Conservation (phyloP, 768 basidiomycete species). For the Lactarius quietus region DNA sequence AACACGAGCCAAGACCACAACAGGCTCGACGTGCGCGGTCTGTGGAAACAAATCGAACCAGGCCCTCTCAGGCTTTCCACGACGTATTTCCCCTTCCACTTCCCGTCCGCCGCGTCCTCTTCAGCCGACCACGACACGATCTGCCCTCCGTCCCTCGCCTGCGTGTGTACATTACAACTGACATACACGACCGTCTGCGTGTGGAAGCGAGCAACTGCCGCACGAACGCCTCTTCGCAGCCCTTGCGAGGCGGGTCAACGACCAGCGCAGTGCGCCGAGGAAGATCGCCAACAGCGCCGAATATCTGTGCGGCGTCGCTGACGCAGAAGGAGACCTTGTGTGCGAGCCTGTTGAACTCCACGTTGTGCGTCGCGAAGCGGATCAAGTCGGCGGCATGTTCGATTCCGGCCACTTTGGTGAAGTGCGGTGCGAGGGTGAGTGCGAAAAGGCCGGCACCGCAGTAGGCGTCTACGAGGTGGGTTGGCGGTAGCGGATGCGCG, state of each 20-base stretch:
- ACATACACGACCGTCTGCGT: background rate
- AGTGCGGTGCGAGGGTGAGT: too few relatives aligned
- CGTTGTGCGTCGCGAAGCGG: background rate
- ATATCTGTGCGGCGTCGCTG: too few relatives aligned
- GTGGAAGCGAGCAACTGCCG: background rate
- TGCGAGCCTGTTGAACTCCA: background rate
- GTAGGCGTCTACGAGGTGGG: too few relatives aligned
- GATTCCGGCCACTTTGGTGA: background rate
- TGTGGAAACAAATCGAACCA: constrained; percentile 97
- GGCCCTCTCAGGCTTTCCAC: too few relatives aligned
- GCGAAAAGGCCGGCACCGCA: background rate
- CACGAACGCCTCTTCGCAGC: background rate
- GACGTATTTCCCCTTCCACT: too few relatives aligned
- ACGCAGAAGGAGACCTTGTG: too few relatives aligned
- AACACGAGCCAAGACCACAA: constrained; percentile 53
- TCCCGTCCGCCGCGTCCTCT: too few relatives aligned
- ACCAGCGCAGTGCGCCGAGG: too few relatives aligned
- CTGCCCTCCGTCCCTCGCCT: too few relatives aligned
- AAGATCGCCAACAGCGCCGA: background rate
- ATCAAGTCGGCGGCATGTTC: background rate
- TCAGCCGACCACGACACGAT: too few relatives aligned
- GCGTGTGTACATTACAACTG: too few relatives aligned
- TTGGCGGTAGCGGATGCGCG: too few relatives aligned
- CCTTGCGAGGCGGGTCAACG: background rate
- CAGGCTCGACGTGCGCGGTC: constrained; percentile 42